Base-by-base conservation (phyloP, 1,139 yeast genomes). In the Suhomyces kunorum region DNA sequence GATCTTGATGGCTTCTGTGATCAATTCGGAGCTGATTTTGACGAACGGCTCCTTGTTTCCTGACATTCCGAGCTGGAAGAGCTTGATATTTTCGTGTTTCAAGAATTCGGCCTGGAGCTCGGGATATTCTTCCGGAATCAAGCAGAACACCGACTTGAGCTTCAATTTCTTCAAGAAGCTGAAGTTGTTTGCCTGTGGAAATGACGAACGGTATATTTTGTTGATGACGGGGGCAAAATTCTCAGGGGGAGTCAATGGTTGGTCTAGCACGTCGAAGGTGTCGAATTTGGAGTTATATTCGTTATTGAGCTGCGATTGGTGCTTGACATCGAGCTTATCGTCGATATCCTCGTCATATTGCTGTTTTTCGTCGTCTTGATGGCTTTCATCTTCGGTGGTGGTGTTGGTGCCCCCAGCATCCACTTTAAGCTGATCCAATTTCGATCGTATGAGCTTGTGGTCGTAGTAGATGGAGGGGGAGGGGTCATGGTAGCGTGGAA, bases 41-140 rank as follows among this genome's bases (percentile, higher is more conserved):
- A 87, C 96, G 68, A 88, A 88, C 12, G 96, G 96, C 59, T 89
- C 97, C 59, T 92, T 92, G 60, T 92, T 92, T 6, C 98, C 98
- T 18, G 95, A 83, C 82, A 92, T 80, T 3, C 97, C 97, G 32
- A 90, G 80, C 61, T 89, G 98, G 55, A 83, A 87, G 33, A 90
- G 68, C 50, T 76, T 65, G 37, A 92, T 88, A 17, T 74, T 73
- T 36, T 88, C 73, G 29, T 71, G 66, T 32, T 72, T 58, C 41
- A 87, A 66, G 56, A 87, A 89, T 38, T 78, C 78, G 27, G 61
- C 51, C 56, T 90, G 89, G 49, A 85, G 86, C 23, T 70, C 74
- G 0, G 98, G 98, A 54, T 90, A 90, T 26, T 84, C 90, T 57
- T 92, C 98, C 0, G 97, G 95, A 12, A 92, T 87, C 39, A 92